These are phyloP conservation scores for Vaccinium macrocarpon DNA, from an alignment of 148 eudicot genomes.

Conservation along the genomic window DNA sequence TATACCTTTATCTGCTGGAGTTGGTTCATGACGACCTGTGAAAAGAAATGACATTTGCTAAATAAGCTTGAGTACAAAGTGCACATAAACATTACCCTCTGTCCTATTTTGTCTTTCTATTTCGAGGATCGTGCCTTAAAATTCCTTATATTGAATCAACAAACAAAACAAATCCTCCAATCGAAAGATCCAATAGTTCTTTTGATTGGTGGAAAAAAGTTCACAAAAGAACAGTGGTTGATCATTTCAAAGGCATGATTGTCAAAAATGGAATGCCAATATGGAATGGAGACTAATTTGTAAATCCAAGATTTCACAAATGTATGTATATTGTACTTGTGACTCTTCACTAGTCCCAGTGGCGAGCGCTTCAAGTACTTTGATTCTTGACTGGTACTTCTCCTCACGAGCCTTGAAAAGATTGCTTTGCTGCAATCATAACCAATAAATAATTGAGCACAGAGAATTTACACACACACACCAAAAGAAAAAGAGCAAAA, in stretches of 20 bases:
- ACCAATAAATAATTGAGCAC: not conserved
- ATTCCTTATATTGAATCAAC: not conserved
- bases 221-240: not conserved
- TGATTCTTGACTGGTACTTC: constrained; percentile 79
- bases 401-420: constrained; percentile 86
- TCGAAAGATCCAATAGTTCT: not conserved
- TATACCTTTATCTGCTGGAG: constrained; percentile 74
- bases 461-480: not conserved
- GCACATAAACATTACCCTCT: constrained; percentile 2
- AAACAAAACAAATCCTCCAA: not conserved
- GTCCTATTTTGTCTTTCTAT: not conserved
- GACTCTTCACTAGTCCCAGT: constrained; percentile 77
- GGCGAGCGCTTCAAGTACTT: constrained; percentile 91
- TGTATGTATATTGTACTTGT: constrained; percentile 41
- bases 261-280: not conserved
- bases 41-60: constrained; percentile 11
- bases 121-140: not conserved
- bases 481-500: not conserved
- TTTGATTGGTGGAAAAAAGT: not conserved
- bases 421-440: constrained; percentile 68
- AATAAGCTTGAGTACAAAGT: not conserved
- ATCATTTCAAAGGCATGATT: constrained; percentile 1
- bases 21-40: constrained; percentile 70
- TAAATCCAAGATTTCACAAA: too few relatives aligned
- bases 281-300: not conserved